Percentiles rank a stretch among this genome's conserved stretches.
phyloP scores from a whole-genome alignment of 495 filamentous ascomycete genomes.

The Daldinia bambusicola region DNA sequence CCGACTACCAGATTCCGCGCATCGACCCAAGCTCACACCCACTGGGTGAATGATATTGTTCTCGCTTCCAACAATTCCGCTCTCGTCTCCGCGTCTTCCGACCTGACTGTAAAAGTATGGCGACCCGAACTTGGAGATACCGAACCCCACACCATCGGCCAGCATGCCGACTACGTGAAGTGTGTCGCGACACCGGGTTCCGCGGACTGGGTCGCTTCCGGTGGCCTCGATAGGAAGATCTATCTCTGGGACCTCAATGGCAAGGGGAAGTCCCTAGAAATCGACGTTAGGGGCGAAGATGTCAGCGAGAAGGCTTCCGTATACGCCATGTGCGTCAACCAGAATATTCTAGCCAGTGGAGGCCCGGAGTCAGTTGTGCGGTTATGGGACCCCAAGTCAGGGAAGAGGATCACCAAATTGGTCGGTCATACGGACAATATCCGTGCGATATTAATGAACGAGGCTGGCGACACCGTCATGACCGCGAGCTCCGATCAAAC shows the following conservation, averaged over 20 bases:
- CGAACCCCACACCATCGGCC: conserved; percentile 82
- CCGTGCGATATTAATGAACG: conserved; percentile 86
- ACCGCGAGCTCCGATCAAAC: conserved; percentile 96
- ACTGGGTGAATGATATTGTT: conserved; percentile 98
- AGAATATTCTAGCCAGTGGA: conserved; percentile 83
- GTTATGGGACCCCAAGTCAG: conserved; percentile 90
- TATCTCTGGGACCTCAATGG: conserved; percentile 93
- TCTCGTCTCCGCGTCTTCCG: conserved; percentile 92
- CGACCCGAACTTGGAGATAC: conserved; percentile 79
- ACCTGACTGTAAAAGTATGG: conserved; percentile 95
- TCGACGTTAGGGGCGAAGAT: conserved; percentile 82
- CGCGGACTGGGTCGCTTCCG: conserved; percentile 93
- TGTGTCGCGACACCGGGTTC: conserved; percentile 81
- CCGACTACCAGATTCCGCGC: conserved; percentile 76
- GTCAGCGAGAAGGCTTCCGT: conserved; percentile 90
- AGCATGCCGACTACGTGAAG: conserved; percentile 97
- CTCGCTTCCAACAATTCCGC: conserved; percentile 83
- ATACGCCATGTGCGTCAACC: conserved; percentile 83
- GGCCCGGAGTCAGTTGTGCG: conserved; percentile 94
- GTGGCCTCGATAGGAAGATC: conserved; percentile 91
- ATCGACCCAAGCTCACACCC: conserved; percentile 96
- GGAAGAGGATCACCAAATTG: conserved; percentile 92
- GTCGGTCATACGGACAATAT: conserved; percentile 98
- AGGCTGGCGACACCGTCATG: conserved; percentile 89
- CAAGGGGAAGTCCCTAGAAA: conserved; percentile 82